These are phyloP conservation scores for Wickerhamiella spandovensis DNA, from an alignment of 805 yeast species.

Conservation along the genomic window DNA sequence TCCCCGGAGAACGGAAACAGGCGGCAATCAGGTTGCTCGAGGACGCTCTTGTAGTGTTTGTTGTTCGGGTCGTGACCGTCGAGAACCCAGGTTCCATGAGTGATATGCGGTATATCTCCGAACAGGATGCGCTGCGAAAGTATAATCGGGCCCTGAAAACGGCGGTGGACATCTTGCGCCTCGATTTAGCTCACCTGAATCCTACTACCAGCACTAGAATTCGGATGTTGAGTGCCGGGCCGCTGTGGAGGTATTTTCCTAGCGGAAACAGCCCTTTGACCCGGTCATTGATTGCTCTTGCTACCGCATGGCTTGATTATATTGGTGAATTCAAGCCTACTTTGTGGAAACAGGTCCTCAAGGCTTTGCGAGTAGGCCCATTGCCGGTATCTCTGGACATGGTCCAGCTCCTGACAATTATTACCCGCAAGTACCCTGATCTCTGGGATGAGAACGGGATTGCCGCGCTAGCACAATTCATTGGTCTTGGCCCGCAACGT, in stretches of 20 bases:
- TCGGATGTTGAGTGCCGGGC: conserved; percentile 25
- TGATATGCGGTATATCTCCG: conserved; percentile 56
- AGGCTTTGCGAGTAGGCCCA: conserved; percentile 13
- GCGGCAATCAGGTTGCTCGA: conserved; percentile 50
- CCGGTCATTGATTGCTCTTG: neutral
- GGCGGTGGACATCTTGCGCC: conserved; percentile 25
- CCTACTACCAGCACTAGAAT: neutral
- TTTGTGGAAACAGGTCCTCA: conserved; percentile 13
- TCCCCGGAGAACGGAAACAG: conserved; percentile 40
- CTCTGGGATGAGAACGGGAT: conserved; percentile 17
- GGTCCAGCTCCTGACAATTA: conserved; percentile 26
- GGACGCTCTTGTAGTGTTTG: conserved; percentile 41
- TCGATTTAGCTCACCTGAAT: neutral
- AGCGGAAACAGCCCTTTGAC: conserved; percentile 24
- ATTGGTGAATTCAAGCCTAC: neutral
- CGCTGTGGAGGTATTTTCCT: conserved; percentile 33
- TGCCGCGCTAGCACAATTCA: conserved; percentile 12
- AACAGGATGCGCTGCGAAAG: conserved; percentile 53
- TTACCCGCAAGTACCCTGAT: conserved; percentile 31
- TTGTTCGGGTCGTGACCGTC: conserved; percentile 36
- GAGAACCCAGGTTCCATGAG: conserved; percentile 56
- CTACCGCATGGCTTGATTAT: conserved; percentile 6
- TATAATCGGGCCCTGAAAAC: conserved; percentile 44
- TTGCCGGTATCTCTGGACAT: conserved; percentile 18
- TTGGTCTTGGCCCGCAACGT: conserved; percentile 7